Evolutionary conservation across 1,284 basidiomycete species (phyloP).

Genomic region (Moesziomyces antarcticus): DNA sequence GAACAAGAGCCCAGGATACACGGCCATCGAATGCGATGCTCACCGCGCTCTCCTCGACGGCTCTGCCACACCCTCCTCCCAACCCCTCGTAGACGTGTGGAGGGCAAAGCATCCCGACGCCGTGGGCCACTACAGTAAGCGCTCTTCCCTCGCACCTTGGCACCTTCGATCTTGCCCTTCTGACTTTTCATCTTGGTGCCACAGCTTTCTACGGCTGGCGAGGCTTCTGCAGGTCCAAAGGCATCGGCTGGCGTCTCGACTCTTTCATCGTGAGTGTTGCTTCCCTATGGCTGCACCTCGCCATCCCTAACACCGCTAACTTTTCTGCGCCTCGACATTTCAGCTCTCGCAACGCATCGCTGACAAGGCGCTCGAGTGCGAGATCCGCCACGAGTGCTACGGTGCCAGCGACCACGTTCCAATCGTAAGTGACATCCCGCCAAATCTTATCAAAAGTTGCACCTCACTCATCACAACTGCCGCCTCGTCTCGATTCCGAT

Average conservation of each 20-base stretch:
- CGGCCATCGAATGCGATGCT: constrained; percentile 73
- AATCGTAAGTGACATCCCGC: constrained; percentile 71
- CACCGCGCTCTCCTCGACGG: constrained; percentile 66
- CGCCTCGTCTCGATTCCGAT: no score
- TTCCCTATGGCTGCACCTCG: neutral
- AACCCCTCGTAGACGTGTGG: constrained; percentile 82
- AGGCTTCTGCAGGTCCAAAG: constrained; percentile 81
- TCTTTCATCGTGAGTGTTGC: constrained; percentile 72
- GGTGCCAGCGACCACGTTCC: constrained; percentile 83
- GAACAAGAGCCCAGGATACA: constrained; percentile 68
- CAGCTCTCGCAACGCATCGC: constrained; percentile 72
- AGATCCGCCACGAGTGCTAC: constrained; percentile 84
- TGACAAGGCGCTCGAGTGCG: constrained; percentile 77
- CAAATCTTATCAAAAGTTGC: neutral
- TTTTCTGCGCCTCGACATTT: neutral
- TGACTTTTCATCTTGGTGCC: neutral
- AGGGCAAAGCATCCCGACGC: constrained; percentile 77
- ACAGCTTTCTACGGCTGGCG: constrained; percentile 82
- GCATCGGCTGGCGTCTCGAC: constrained; percentile 87
- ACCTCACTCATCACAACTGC: neutral
- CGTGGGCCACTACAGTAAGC: constrained; percentile 73
- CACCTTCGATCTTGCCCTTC: neutral
- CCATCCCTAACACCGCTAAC: neutral
- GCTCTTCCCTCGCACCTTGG: neutral
- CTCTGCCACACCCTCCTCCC: constrained; percentile 46